These are phyloP conservation scores for Sisymbrium irio DNA, from an alignment of 345 rosid genomes.

Conservation along the genomic window DNA sequence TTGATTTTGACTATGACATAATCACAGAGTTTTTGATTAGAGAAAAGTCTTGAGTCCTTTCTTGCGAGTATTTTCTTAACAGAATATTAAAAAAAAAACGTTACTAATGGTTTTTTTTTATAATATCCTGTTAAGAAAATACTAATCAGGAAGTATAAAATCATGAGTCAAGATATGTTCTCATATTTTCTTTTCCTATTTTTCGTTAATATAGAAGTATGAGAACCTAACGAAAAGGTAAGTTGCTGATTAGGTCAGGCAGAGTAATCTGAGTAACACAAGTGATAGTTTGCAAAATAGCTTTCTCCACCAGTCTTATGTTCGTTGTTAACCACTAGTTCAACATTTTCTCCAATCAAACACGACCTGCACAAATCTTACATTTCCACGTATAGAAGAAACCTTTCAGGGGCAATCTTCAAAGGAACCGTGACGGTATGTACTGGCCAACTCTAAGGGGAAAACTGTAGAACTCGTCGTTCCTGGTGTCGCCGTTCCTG, in stretches of 20 bases:
- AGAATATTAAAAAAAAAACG: no score
- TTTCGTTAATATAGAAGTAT: background rate
- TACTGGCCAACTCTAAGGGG: conserved; percentile 57
- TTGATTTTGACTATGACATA: no score
- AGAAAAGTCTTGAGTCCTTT: no score
- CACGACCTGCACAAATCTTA: conserved; percentile 28
- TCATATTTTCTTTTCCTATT: no score
- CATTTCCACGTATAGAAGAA: conserved; percentile 18
- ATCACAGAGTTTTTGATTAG: no score
- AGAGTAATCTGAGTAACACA: background rate
- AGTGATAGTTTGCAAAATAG: background rate
- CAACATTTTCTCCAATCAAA: background rate
- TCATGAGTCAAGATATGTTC: no score
- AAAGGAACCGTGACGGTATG: conserved; percentile 65
- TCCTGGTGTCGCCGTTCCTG: conserved; percentile 64
- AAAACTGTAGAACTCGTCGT: conserved; percentile 67
- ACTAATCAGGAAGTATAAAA: no score
- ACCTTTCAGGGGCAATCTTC: background rate
- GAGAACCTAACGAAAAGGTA: background rate
- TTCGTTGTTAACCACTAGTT: background rate
- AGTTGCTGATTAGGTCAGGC: background rate
- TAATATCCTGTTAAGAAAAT: no score
- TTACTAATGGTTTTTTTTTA: no score
- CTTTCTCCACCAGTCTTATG: background rate
- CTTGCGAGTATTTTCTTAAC: no score